Percentiles rank a stretch among this genome's conserved stretches.
Conservation (phyloP, 441 rosid species). For the Macaranga tanarius region DNA sequence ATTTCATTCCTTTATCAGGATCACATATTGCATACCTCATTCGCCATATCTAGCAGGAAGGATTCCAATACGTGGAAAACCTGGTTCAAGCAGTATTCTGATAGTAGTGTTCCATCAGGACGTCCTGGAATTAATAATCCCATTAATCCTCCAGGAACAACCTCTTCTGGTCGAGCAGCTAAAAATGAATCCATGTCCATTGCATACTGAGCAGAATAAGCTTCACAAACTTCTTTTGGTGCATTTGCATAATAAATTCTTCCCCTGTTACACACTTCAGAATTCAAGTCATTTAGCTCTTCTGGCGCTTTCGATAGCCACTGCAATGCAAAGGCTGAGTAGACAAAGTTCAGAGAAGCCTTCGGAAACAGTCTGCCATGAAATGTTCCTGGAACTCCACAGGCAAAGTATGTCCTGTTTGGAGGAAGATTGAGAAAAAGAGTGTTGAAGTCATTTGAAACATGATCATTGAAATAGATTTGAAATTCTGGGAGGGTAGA, state of each 20-base stretch:
- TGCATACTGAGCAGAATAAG: conserved; percentile 25
- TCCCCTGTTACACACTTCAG: conserved; percentile 18
- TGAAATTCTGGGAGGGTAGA: conserved; percentile 6
- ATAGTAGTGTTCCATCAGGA: not conserved
- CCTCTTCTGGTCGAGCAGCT: conserved; percentile 19
- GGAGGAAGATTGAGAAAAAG: conserved; percentile 24
- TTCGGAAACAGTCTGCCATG: conserved; percentile 17
- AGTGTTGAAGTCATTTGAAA: conserved; percentile 37
- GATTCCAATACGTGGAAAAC: conserved; percentile 1
- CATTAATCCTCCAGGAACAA: conserved; percentile 19
- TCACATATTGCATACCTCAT: not conserved
- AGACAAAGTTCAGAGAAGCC: conserved; percentile 16
- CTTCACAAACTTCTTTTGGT: conserved; percentile 21
- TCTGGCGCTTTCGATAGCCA: conserved; percentile 23
- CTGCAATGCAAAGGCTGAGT: conserved; percentile 21
- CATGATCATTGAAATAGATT: conserved; percentile 23
- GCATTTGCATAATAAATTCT: conserved; percentile 13
- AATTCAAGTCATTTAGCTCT: conserved; percentile 6
- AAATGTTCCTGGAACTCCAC: conserved; percentile 20
- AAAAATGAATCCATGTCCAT: conserved; percentile 29
- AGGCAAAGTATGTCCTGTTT: conserved; percentile 3
- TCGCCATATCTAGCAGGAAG: conserved; percentile 21
- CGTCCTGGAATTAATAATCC: not conserved
- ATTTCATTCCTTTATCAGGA: too few relatives aligned
- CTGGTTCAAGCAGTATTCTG: not conserved